Base-by-base conservation (phyloP, 768 basidiomycete genomes). In the Hericium coralloides region DNA sequence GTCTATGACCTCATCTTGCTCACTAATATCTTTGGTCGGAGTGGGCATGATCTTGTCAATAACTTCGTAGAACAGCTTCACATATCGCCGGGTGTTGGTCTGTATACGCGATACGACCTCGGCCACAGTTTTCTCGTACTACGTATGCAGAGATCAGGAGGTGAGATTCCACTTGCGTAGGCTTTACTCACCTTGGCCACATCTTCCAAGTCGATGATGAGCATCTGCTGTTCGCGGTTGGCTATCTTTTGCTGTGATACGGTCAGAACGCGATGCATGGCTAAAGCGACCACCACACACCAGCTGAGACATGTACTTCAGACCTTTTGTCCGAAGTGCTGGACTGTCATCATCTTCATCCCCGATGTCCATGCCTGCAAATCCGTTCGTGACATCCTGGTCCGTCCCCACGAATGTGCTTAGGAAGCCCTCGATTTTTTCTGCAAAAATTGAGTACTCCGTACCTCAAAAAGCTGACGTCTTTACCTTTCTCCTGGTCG, bases 1-100 rank as follows among this genome's bases (percentile, higher is more conserved):
- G 70, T 99, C 97, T 41, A 98, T 89, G 51, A 98, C 95, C 69
- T 99, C 97, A 60, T 92, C 89, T 41, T 92, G 82, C 60, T 92
- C 85, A 57, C 84, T 87, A 59, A 98, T 89, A 64, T 97, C 94
- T 67, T 85, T 88, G 9, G 89, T 94, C 12, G 94, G 91, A 38
- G 77, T 74, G 15, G 94, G 95, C 79, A 98, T 84, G 55, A 95
- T 78, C 60, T 82, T 81, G 77, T 99, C 97, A 55, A 98, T 81
- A 49, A 89, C 92, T 66, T 92, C 87, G 63, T 85, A 83, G 75
- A 98, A 98, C 20, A 99, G 76, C 60, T 78, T 78, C 60, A 92
- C 80, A 72, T 98, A 99, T 65, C 95, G 92, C 61, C 91, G 84
- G 22, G 94, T 81, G 69, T 98, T 98, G 62, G 75, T 77, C 60